These are phyloP conservation scores for Madurella mycetomatis DNA, from an alignment of 2,329 filamentous ascomycete genomes.

Conservation along the genomic window DNA sequence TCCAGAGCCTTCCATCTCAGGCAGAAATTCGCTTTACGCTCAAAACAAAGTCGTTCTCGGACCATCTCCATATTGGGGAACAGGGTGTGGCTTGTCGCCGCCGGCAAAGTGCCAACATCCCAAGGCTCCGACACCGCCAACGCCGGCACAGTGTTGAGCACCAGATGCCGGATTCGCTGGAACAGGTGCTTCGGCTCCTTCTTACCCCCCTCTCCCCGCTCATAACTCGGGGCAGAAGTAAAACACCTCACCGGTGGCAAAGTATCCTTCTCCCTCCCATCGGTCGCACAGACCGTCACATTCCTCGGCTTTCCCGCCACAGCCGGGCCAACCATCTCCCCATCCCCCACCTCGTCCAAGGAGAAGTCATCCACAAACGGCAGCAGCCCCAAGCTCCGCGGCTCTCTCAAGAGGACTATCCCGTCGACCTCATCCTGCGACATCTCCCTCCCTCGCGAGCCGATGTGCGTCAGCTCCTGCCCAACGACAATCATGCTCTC, in stretches of 20 bases:
- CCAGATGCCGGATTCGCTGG: slow-evolving; percentile 4
- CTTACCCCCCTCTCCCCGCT: not conserved
- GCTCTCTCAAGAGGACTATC: slow-evolving; percentile 1
- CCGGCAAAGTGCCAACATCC: not conserved
- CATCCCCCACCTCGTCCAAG: not conserved
- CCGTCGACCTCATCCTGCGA: not conserved
- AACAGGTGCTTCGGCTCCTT: slow-evolving; percentile 4
- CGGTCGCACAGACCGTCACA: not conserved
- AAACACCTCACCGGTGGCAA: not conserved
- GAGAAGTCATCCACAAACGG: slow-evolving; percentile 9
- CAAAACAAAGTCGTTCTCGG: not conserved
- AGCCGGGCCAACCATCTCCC: not conserved
- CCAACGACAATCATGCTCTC: not conserved
- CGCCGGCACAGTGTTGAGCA: slow-evolving; percentile 3
- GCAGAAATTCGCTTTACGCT: slow-evolving; percentile 6
- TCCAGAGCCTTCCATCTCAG: slow-evolving; percentile 12
- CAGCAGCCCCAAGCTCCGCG: not conserved
- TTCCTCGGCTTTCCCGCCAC: too few relatives aligned
- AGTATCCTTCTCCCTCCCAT: slow-evolving; percentile 4
- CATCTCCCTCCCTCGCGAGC: not conserved
- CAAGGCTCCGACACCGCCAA: not conserved
- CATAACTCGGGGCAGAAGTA: too few relatives aligned
- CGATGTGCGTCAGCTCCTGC: not conserved
- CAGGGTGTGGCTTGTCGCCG: not conserved
- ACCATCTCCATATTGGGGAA: not conserved